Percentiles rank a stretch among this genome's conserved stretches.
Conservation (phyloP, 805 yeast species). For the Ogataea corticis region DNA sequence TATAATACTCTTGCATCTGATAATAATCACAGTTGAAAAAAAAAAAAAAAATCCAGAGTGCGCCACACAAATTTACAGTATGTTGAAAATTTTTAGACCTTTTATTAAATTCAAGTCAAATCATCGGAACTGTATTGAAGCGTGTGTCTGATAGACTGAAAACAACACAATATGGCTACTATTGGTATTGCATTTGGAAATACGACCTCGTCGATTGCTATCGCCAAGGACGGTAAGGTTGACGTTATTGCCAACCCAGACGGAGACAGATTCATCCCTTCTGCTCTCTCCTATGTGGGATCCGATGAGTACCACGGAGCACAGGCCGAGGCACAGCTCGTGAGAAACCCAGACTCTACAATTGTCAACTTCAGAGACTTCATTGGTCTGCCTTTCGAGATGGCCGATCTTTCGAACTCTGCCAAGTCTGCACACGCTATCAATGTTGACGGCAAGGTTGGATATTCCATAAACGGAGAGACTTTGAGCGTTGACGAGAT, state of each 20-base stretch:
- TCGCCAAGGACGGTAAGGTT: conserved; percentile 85
- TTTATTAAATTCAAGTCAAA: neutral
- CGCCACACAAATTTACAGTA: conserved; percentile 1
- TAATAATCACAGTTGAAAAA: neutral
- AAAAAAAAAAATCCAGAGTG: neutral
- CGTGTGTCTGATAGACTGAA: neutral
- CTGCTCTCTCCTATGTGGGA: conserved; percentile 88
- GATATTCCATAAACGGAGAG: conserved; percentile 62
- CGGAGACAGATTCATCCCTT: conserved; percentile 96
- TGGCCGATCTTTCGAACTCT: conserved; percentile 66
- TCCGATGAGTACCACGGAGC: conserved; percentile 96
- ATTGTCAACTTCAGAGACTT: conserved; percentile 91
- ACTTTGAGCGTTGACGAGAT: conserved; percentile 73
- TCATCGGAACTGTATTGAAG: too few species aligned
- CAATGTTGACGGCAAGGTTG: conserved; percentile 63
- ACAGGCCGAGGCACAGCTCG: conserved; percentile 89
- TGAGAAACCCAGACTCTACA: conserved; percentile 87
- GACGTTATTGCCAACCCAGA: conserved; percentile 99
- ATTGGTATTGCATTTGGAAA: conserved; percentile 97
- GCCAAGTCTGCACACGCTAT: conserved; percentile 68
- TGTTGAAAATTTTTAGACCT: neutral
- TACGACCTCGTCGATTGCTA: conserved; percentile 92
- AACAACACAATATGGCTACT: conserved; percentile 45
- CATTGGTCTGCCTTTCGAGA: conserved; percentile 71
- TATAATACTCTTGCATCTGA: too few species aligned